Percentiles rank a stretch among this genome's conserved stretches.
phyloP scores from a whole-genome alignment of 257 asterid species.

The Rhazya stricta region DNA sequence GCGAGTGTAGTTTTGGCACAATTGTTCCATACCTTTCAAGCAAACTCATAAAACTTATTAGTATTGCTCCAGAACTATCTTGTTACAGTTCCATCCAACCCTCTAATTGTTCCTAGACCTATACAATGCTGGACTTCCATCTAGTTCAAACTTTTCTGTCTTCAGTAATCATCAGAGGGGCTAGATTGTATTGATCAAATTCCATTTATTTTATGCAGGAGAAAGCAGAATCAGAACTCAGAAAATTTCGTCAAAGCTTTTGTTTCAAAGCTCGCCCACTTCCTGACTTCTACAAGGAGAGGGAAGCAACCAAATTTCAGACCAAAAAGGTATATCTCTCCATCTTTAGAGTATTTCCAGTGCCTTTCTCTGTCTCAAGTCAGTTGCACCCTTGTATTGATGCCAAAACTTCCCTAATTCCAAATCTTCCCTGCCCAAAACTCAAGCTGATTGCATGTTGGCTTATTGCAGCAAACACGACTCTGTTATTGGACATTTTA shows the following conservation, averaged over 20 bases:
- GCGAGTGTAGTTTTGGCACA: background rate
- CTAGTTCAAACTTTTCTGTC: background rate
- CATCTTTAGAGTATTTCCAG: background rate
- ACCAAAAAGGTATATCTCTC: conserved; percentile 34
- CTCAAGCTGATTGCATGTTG: background rate
- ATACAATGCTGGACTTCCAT: background rate
- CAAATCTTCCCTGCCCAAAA: background rate
- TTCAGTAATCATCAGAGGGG: background rate
- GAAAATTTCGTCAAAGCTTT: conserved; percentile 57
- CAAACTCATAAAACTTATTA: too few relatives aligned
- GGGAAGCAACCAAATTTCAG: conserved; percentile 36
- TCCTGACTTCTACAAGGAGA: conserved; percentile 66
- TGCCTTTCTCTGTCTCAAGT: background rate
- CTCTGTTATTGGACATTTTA: background rate
- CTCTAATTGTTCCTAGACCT: background rate
- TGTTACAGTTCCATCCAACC: background rate
- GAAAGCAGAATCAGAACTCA: conserved; percentile 63
- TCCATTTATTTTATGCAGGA: conserved; percentile 43
- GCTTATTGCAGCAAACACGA: background rate
- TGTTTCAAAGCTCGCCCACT: conserved; percentile 84
- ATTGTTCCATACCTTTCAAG: background rate
- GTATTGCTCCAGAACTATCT: background rate
- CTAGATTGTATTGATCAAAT: conserved; percentile 4
- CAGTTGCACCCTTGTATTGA: background rate
- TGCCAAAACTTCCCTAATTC: background rate